Base-by-base conservation (phyloP, 1,284 basidiomycete genomes). In the Trichosporon sp. region DNA sequence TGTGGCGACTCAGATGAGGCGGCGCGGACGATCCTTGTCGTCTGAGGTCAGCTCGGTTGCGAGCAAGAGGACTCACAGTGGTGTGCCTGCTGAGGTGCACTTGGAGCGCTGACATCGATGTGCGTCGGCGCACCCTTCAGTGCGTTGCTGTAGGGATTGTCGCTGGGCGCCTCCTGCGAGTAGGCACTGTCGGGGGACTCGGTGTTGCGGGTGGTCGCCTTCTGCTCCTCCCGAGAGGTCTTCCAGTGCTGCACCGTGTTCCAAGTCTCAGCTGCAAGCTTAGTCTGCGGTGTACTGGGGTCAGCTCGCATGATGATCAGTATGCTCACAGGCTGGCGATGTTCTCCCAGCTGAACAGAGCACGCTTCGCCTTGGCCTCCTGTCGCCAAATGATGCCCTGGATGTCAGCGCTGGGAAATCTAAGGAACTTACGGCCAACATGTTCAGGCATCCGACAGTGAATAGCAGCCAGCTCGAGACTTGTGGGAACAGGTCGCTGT, bases 391-490 rank as follows among this genome's bases (percentile, higher is more conserved):
- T 74, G 64, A 82, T 69, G n/a, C 83, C 82, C 56, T 60, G 27
- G 27, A 6, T 8, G 56, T 60, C 27, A 60, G 56, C 18, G 23
- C 78, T 80, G 60, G 42, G 7, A 2, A 6, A 29, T 1, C 2
- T 6, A 23, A 25, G 13, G 4, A 29, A 29, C 56, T 31, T n/a
- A 60, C 58, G 62, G 90, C 85, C 70, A 93, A 80, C 72, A 92
- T 89, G 85, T 96, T 94, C 75, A 92, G 78, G 78, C 91, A 91
- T 1, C 92, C 92, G 66, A 95, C 79, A 62, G 92, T 86, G 84
- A 95, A 95, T 74, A 95, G 86, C 82, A 95, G 87, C 87, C 93
- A 92, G 18, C 89, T 90, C 1, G 91, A 86, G 68, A 93, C 91
- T 75, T 93, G 89, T 1, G 92, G 87, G 81, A 95, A 93, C 71